These are phyloP conservation scores for Chlorociboria aeruginascens DNA, from an alignment of 495 filamentous ascomycete species.

Conservation along the genomic window DNA sequence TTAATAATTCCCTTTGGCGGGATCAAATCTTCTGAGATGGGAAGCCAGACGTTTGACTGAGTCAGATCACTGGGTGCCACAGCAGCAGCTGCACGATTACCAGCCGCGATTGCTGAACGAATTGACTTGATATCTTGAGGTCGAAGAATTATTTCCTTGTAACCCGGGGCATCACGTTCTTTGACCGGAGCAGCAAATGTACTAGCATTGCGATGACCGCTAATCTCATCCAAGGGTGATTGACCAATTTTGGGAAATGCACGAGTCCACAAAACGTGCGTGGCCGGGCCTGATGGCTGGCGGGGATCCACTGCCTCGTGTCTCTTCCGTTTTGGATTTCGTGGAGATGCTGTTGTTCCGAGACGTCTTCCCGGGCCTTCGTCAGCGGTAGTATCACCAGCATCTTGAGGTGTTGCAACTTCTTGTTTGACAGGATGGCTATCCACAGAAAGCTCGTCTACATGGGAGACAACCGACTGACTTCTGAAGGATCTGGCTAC, in stretches of 20 bases:
- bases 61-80: slow-evolving; percentile 28
- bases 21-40: slow-evolving; percentile 58
- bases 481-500: slow-evolving; percentile 20
- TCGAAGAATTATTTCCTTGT: slow-evolving; percentile 72
- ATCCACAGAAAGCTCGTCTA: slow-evolving; percentile 36
- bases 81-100: slow-evolving; percentile 59
- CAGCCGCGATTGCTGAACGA: slow-evolving; percentile 62
- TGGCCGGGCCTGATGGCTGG: slow-evolving; percentile 31
- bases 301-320: neutral
- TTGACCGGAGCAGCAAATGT: slow-evolving; percentile 77
- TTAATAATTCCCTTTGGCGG: slow-evolving; percentile 91
- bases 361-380: slow-evolving; percentile 11
- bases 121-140: slow-evolving; percentile 87
- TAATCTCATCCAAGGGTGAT: slow-evolving; percentile 75
- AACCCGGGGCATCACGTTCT: slow-evolving; percentile 76
- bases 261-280: slow-evolving; percentile 56
- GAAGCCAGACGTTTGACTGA: slow-evolving; percentile 46
- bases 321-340: slow-evolving; percentile 7
- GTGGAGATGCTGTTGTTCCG: too few species aligned
- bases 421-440: slow-evolving; percentile 51
- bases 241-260: slow-evolving; percentile 67
- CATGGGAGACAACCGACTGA: slow-evolving; percentile 42
- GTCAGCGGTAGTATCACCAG: slow-evolving; percentile 37
- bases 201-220: slow-evolving; percentile 74
- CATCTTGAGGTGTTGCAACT: slow-evolving; percentile 38